Conservation (phyloP, 495 filamentous ascomycete genomes). For the Penicillium flavigenum region DNA sequence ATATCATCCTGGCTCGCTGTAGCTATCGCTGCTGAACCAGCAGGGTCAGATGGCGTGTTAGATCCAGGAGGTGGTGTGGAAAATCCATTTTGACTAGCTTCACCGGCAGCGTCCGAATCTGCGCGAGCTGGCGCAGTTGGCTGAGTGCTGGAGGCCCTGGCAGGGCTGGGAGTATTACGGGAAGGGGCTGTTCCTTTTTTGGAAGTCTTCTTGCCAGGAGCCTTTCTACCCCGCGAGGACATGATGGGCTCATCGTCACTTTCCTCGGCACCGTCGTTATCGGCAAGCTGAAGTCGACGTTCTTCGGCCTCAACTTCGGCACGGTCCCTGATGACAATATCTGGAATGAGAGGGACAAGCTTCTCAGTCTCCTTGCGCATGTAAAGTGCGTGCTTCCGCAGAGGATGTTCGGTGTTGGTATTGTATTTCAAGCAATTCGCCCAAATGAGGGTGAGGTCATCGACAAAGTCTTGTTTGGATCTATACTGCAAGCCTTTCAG, state of each 20-base stretch:
- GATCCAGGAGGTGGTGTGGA: conserved; percentile 75
- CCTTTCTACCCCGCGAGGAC: conserved; percentile 90
- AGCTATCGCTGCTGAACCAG: conserved; percentile 57
- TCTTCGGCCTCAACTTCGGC: conserved; percentile 98
- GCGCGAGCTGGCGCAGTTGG: conserved; percentile 51
- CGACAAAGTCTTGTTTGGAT: conserved; percentile 92
- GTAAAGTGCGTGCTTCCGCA: conserved; percentile 89
- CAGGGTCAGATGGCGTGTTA: conserved; percentile 72
- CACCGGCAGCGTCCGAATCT: conserved; percentile 61
- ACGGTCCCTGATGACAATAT: conserved; percentile 82
- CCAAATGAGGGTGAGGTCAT: conserved; percentile 94
- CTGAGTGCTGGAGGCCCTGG: conserved; percentile 57
- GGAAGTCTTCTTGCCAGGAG: conserved; percentile 69
- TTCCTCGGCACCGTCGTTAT: conserved; percentile 80
- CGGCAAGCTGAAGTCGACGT: conserved; percentile 69
- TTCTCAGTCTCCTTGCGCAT: conserved; percentile 98
- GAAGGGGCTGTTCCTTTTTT: conserved; percentile 73
- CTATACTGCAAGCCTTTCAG: conserved; percentile 83
- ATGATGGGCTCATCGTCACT: conserved; percentile 99
- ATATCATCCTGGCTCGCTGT: conserved; percentile 75
- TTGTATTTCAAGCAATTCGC: conserved; percentile 95
- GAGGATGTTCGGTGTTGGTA: conserved; percentile 77
- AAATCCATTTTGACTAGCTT: conserved; percentile 79
- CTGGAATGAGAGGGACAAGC: conserved; percentile 89
- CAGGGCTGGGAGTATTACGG: conserved; percentile 69